phyloP scores from a whole-genome alignment of 768 basidiomycete species.

The Collybia sp. region DNA sequence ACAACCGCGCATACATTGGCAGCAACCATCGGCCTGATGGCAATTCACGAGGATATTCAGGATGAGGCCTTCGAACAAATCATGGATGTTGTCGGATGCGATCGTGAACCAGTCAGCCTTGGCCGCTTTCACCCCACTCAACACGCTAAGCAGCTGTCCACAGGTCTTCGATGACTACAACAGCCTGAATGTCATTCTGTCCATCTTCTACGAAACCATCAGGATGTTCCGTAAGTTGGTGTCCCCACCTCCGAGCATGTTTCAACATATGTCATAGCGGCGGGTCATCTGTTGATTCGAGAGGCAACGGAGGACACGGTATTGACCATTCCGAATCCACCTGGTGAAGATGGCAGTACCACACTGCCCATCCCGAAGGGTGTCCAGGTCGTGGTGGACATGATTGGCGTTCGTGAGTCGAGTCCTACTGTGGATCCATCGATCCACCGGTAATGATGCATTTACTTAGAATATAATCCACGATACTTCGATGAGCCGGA shows the following conservation, averaged over 20 bases:
- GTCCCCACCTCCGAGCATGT: neutral
- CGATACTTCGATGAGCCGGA: conserved; percentile 22
- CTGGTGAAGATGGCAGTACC: conserved; percentile 17
- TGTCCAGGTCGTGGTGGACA: conserved; percentile 18
- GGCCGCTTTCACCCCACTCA: neutral
- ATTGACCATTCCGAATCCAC: conserved; percentile 17
- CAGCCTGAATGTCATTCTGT: conserved; percentile 19
- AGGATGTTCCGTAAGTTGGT: conserved; percentile 22
- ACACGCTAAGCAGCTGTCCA: neutral
- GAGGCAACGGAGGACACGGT: conserved; percentile 22
- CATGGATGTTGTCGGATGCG: conserved; percentile 26
- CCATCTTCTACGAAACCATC: conserved; percentile 23
- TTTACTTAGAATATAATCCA: conserved; percentile 22
- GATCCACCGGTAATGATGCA: neutral
- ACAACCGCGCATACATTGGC: conserved; percentile 47
- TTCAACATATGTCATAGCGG: conserved; percentile 4
- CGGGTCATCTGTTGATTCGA: conserved; percentile 18
- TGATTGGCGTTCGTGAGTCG: conserved; percentile 19
- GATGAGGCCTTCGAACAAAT: conserved; percentile 45
- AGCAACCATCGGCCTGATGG: conserved; percentile 32
- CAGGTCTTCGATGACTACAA: conserved; percentile 14
- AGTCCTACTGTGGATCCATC: neutral
- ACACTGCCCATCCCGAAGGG: conserved; percentile 16
- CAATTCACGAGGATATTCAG: conserved; percentile 37
- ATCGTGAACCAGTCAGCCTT: conserved; percentile 23